Evolutionary conservation across 116 monocot genomes (phyloP).

Genomic region (Zostera marina): DNA sequence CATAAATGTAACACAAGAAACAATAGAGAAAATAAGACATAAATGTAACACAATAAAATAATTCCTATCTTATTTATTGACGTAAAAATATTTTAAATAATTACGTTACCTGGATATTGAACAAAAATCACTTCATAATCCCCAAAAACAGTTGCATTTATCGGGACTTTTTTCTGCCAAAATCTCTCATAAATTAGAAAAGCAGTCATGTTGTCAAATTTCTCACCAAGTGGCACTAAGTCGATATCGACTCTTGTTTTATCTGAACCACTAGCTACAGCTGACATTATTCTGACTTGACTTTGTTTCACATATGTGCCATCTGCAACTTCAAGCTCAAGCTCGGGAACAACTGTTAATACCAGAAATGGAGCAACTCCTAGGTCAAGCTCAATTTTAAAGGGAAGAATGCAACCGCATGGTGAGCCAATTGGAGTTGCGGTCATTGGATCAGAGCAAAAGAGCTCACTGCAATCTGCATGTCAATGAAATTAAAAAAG

Average conservation of each 20-base stretch:
- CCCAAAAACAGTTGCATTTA: conserved; percentile 56
- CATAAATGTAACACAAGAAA: background rate
- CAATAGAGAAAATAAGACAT: background rate
- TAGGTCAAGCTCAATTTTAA: conserved; percentile 58
- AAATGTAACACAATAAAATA: background rate
- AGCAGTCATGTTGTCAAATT: conserved; percentile 70
- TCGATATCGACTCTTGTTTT: conserved; percentile 52
- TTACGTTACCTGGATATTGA: conserved; percentile 63
- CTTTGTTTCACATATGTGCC: conserved; percentile 79
- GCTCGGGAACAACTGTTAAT: conserved; percentile 42
- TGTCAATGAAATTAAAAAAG: background rate
- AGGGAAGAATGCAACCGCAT: conserved; percentile 76
- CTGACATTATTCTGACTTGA: conserved; percentile 74
- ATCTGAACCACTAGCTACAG: conserved; percentile 18
- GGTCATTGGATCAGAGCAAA: conserved; percentile 65
- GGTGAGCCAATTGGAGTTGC: conserved; percentile 54
- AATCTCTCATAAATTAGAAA: conserved; percentile 63
- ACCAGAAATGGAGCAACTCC: conserved; percentile 43
- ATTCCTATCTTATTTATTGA: background rate
- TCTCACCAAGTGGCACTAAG: conserved; percentile 61
- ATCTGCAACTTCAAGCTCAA: conserved; percentile 67
- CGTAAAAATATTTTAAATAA: background rate
- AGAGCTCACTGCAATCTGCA: conserved; percentile 36
- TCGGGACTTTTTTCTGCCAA: conserved; percentile 60
- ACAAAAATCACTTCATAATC: conserved; percentile 60